These are phyloP conservation scores for Spiraea crenata DNA, from an alignment of 331 rosid species.

Conservation along the genomic window DNA sequence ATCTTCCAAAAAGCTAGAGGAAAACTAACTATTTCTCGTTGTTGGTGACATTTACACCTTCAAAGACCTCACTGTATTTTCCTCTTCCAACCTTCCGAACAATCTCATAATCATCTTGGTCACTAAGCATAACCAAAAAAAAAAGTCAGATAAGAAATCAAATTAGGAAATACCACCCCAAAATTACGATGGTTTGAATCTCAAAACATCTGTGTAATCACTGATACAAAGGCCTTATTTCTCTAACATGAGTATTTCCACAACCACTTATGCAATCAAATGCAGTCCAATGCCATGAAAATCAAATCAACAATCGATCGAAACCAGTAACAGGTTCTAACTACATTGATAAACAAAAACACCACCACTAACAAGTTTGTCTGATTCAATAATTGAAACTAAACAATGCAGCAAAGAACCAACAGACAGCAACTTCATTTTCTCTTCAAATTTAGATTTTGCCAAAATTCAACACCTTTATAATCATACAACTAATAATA, in stretches of 20 bases:
- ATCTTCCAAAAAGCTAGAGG: slow-evolving; percentile 3
- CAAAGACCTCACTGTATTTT: slow-evolving; percentile 50
- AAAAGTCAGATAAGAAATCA: neutral
- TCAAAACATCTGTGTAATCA: neutral
- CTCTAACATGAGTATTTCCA: neutral
- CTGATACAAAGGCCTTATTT: neutral
- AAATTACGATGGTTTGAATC: neutral
- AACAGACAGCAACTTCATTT: neutral
- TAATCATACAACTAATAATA: no score
- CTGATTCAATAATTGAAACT: neutral
- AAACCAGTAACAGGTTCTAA: neutral
- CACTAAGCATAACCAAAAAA: slow-evolving; percentile 16
- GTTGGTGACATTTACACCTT: slow-evolving; percentile 39
- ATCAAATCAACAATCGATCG: neutral
- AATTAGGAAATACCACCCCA: neutral
- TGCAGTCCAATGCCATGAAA: neutral
- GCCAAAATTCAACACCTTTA: no score
- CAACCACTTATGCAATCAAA: neutral
- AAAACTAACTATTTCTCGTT: slow-evolving; percentile 30
- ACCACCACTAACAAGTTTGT: neutral
- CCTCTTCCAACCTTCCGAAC: slow-evolving; percentile 50
- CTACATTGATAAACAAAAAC: neutral
- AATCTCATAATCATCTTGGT: slow-evolving; percentile 48
- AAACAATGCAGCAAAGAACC: neutral
- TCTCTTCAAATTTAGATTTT: neutral